Base-by-base conservation (phyloP, 441 rosid genomes). In the Pelargonium fulgidum region DNA sequence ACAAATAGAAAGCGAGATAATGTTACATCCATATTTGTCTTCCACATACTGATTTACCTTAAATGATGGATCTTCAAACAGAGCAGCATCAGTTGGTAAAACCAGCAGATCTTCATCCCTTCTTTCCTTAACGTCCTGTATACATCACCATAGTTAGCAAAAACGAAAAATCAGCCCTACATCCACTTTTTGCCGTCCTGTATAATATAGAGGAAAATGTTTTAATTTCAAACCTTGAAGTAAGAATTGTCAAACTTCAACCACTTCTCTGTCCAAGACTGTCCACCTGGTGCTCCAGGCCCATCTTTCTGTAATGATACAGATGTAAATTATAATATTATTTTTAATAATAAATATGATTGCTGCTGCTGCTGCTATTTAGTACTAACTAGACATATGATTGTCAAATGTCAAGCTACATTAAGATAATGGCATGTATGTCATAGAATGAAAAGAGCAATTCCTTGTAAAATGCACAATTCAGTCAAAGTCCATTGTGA, bases 241-340 rank as follows among this genome's bases (percentile, higher is more conserved):
- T 93, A 93, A 54, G 92, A 93, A 69, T 93, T 90, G 76, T 93
- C 97, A 76, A 93, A 93, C 78, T 87, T 89, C 78, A 93, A 83
- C 98, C 98, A 93, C 75, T 93, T 78, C 78, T 73, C 84, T 1
- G 98, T 93, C 98, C 98, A 90, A 9, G 98, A 93, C 69, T 90
- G 97, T 79, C 98, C 98, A 72, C 98, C 98, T 69, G 96, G 86
- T 80, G 93, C 98, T 80, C 97, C 98, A 0, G 97, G 98, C 41
- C 98, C 98, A 73, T 84, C 77, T 86, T 90, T 89, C 98, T 93
- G 96, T 73, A 68, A 80, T 66, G 20, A 33, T 71, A 50, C 56
- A 71, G 65, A 74, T 71, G 7, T n/a, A 54, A 54, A 26, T 26
- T 26, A 26, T 26, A 26, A 2, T 26, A 26, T 3, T 26, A 26